Conservation (phyloP, 768 basidiomycete species). For the Tephrocybe sp. region DNA sequence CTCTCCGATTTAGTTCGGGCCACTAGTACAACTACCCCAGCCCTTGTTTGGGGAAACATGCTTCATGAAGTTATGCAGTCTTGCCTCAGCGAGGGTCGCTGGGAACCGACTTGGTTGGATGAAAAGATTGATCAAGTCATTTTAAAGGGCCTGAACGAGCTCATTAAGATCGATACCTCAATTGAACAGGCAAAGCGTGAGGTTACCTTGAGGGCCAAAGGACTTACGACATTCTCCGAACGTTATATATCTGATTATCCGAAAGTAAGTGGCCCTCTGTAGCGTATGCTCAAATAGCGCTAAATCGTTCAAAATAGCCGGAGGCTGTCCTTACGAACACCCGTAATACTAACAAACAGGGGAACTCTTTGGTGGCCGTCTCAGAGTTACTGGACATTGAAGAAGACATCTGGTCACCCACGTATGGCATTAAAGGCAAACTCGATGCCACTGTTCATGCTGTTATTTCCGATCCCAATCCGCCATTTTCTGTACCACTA, state of each 20-base stretch:
- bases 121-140: conserved; percentile 56
- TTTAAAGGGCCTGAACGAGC: conserved; percentile 49
- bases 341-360: conserved; percentile 44
- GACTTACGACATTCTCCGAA: conserved; percentile 60
- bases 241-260: conserved; percentile 64
- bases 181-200: conserved; percentile 68
- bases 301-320: conserved; percentile 37
- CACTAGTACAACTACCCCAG: conserved; percentile 56
- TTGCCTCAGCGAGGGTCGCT: conserved; percentile 58
- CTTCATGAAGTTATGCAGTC: conserved; percentile 89
- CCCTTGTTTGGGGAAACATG: conserved; percentile 88
- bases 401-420: conserved; percentile 97
- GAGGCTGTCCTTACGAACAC: conserved; percentile 68
- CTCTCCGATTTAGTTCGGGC: conserved; percentile 62
- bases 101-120: conserved; percentile 65
- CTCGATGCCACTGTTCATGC: conserved; percentile 86
- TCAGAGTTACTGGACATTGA: conserved; percentile 81
- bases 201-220: conserved; percentile 57
- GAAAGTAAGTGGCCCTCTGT: conserved; percentile 41
- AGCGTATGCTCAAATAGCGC: background rate
- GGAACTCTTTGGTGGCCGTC: conserved; percentile 65
- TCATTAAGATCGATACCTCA: conserved; percentile 56
- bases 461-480: conserved; percentile 48
- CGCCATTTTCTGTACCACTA: conserved; percentile 20
- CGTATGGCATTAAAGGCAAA: conserved; percentile 93